Percentiles rank a stretch among this genome's conserved stretches.
Conservation (phyloP, 768 basidiomycete genomes). For the Termitomyces sp. region DNA sequence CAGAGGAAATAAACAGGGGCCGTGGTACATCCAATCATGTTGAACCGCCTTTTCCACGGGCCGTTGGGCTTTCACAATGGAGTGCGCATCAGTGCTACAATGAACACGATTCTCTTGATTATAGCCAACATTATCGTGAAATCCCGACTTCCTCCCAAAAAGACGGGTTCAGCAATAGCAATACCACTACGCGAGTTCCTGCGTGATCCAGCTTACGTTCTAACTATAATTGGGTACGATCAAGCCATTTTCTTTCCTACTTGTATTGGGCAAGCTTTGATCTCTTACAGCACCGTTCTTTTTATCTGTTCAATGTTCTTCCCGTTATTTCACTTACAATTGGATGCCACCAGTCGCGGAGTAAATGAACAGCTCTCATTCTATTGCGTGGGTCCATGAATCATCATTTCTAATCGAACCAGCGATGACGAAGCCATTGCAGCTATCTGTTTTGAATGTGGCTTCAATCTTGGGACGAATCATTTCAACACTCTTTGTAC, state of each 20-base stretch:
- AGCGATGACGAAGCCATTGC: background rate
- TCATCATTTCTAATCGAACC: background rate
- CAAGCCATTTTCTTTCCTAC: background rate
- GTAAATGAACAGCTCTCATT: constrained; percentile 39
- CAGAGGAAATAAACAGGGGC: background rate
- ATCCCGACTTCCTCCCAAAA: background rate
- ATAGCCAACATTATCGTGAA: background rate
- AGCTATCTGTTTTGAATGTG: background rate
- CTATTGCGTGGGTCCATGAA: constrained; percentile 35
- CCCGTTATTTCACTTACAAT: constrained; percentile 48
- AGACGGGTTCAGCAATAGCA: background rate
- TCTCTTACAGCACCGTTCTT: constrained; percentile 19
- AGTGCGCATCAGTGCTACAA: background rate
- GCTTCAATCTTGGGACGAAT: background rate
- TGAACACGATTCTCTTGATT: background rate
- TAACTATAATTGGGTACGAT: background rate
- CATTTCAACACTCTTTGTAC: background rate
- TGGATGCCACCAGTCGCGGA: constrained; percentile 40
- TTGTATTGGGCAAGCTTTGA: background rate
- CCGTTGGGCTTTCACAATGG: background rate
- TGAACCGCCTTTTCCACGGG: background rate
- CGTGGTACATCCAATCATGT: background rate
- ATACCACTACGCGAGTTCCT: background rate
- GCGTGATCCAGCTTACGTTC: background rate
- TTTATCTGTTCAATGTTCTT: constrained; percentile 35